phyloP scores from a whole-genome alignment of 306 rosid genomes.

The Pyrus betulifolia region DNA sequence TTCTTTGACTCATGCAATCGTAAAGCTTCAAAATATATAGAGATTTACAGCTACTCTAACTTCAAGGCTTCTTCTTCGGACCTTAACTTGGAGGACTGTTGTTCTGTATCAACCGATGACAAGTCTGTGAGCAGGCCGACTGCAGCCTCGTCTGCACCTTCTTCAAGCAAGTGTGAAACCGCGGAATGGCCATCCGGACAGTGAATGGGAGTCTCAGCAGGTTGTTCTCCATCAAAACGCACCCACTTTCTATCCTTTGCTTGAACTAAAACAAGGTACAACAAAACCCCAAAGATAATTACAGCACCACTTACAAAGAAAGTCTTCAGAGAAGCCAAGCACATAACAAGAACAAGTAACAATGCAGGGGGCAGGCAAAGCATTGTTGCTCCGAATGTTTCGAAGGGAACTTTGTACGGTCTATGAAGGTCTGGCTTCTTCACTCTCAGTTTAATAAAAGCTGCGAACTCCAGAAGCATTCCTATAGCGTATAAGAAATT shows the following conservation, averaged over 20 bases:
- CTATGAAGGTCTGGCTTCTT: constrained; percentile 63
- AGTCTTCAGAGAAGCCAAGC: constrained; percentile 68
- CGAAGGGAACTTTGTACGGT: constrained; percentile 77
- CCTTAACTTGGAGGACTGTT: constrained; percentile 26
- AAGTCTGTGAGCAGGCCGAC: constrained; percentile 39
- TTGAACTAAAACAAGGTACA: constrained; percentile 52
- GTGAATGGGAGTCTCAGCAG: constrained; percentile 21
- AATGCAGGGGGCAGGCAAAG: constrained; percentile 70
- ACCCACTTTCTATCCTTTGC: constrained; percentile 52
- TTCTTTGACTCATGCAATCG: no score
- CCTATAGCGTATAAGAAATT: constrained; percentile 79
- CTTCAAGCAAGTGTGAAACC: constrained; percentile 20
- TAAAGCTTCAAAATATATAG: no score
- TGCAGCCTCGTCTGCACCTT: constrained; percentile 32
- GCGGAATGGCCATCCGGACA: constrained; percentile 20
- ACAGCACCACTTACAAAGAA: constrained; percentile 55
- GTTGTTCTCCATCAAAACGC: constrained; percentile 30
- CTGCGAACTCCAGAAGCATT: constrained; percentile 88
- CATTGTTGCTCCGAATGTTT: constrained; percentile 59
- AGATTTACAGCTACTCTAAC: constrained; percentile 7
- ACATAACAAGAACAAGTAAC: constrained; percentile 77
- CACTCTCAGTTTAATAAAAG: constrained; percentile 61
- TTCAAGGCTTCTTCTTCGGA: constrained; percentile 24
- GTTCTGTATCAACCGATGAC: constrained; percentile 17
- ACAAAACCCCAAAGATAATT: constrained; percentile 41